phyloP scores from a whole-genome alignment of 2,329 filamentous ascomycete species.

The Aspergillus glaucus region DNA sequence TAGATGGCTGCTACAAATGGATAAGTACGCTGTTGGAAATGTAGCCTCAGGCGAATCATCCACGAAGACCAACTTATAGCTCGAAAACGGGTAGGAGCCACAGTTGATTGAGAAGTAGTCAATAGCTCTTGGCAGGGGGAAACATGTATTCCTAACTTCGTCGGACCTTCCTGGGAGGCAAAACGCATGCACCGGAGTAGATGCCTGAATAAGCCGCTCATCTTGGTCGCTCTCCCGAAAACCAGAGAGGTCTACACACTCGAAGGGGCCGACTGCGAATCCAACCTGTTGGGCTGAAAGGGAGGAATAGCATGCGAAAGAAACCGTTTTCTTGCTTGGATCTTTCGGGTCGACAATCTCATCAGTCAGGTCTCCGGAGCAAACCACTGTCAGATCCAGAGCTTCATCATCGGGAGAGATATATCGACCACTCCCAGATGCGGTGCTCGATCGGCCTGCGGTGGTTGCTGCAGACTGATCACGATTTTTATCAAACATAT shows the following conservation, averaged over 20 bases:
- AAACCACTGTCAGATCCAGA: conserved; percentile 82
- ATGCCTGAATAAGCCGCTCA: conserved; percentile 80
- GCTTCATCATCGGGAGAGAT: conserved; percentile 73
- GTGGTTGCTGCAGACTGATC: conserved; percentile 16
- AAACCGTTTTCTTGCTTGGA: conserved; percentile 76
- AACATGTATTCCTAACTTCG: conserved; percentile 80
- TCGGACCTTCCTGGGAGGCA: conserved; percentile 77
- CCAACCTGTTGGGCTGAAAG: conserved; percentile 84
- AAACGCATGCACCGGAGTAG: conserved; percentile 83
- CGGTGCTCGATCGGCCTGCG: conserved; percentile 18
- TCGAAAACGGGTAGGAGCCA: conserved; percentile 83
- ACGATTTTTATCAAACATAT: conserved; percentile 49
- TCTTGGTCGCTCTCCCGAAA: conserved; percentile 88
- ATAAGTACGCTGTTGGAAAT: conserved; percentile 71
- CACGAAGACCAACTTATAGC: conserved; percentile 89
- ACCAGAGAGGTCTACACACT: conserved; percentile 82
- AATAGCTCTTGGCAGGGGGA: conserved; percentile 75
- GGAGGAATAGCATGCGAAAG: conserved; percentile 68
- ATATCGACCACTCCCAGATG: conserved; percentile 27
- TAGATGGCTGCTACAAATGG: conserved; percentile 78
- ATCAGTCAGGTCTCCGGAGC: conserved; percentile 81
- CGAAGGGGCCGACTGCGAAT: conserved; percentile 90
- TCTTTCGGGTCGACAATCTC: conserved; percentile 73
- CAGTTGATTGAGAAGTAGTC: conserved; percentile 86
- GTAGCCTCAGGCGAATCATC: conserved; percentile 78